These are phyloP conservation scores for Buddleja alternifolia DNA, from an alignment of 257 asterid species.

Conservation along the genomic window DNA sequence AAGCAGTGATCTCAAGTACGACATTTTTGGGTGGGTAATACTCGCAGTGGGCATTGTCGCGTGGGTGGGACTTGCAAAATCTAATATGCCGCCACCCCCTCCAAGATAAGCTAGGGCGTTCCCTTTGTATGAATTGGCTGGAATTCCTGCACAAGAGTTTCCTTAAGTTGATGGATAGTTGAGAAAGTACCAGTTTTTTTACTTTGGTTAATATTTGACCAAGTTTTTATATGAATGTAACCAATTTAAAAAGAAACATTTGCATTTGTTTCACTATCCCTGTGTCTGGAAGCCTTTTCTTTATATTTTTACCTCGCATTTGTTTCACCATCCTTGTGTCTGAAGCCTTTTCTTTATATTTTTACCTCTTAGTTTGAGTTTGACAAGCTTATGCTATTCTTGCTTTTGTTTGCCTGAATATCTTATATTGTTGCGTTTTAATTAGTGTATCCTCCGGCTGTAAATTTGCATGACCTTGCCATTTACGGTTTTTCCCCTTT, in stretches of 20 bases:
- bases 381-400: background rate
- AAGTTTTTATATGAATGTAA: background rate
- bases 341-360: background rate
- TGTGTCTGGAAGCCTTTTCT: background rate
- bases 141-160: constrained; percentile 6
- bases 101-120: constrained; percentile 28
- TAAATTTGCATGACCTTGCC: too few relatives aligned
- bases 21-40: constrained; percentile 63
- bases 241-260: background rate
- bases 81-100: constrained; percentile 59
- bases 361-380: background rate
- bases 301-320: background rate
- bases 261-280: background rate
- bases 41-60: constrained; percentile 57
- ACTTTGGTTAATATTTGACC: constrained; percentile 19
- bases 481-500: too few relatives aligned
- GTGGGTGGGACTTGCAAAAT: constrained; percentile 63
- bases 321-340: background rate
- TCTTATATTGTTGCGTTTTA: background rate
- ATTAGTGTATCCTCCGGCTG: too few relatives aligned
- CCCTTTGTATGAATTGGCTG: constrained; percentile 12
- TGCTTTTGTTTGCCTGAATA: background rate
- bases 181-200: constrained; percentile 19
- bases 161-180: constrained; percentile 19
- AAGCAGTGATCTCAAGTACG: constrained; percentile 55